Conservation (phyloP, 1,139 yeast genomes). For the Blastobotrys capitulatus region DNA sequence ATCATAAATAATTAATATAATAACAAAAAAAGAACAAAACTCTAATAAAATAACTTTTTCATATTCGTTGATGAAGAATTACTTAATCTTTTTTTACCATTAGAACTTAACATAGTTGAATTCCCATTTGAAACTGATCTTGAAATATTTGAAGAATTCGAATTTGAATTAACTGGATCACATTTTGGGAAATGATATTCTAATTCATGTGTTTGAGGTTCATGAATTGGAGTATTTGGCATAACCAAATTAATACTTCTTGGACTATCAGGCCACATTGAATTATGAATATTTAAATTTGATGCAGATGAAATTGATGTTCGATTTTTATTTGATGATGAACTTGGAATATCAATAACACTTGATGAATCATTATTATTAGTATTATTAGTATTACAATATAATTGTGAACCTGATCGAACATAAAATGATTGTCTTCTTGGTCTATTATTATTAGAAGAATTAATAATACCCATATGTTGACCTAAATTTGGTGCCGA, state of each 20-base stretch:
- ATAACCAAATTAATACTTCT: slow-evolving; percentile 21
- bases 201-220: slow-evolving; percentile 12
- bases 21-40: no score
- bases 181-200: slow-evolving; percentile 21
- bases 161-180: not conserved
- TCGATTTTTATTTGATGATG: slow-evolving; percentile 1
- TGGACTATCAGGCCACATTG: slow-evolving; percentile 15
- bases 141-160: no score
- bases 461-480: not conserved
- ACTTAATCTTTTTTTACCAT: not conserved
- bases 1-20: no score
- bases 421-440: slow-evolving; percentile 21
- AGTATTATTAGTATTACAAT: not conserved
- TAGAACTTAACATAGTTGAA: no score
- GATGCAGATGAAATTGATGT: slow-evolving; percentile 3
- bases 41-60: slow-evolving; percentile 8
- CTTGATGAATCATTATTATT: not conserved
- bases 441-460: slow-evolving; percentile 4
- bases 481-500: slow-evolving; percentile 7
- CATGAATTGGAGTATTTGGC: slow-evolving; percentile 15
- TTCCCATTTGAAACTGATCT: no score
- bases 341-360: slow-evolving; percentile 7
- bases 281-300: not conserved
- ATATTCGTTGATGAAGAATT: not conserved
- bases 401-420: slow-evolving; percentile 16